phyloP scores from a whole-genome alignment of 345 rosid genomes.

The Eucalyptus curtisii region DNA sequence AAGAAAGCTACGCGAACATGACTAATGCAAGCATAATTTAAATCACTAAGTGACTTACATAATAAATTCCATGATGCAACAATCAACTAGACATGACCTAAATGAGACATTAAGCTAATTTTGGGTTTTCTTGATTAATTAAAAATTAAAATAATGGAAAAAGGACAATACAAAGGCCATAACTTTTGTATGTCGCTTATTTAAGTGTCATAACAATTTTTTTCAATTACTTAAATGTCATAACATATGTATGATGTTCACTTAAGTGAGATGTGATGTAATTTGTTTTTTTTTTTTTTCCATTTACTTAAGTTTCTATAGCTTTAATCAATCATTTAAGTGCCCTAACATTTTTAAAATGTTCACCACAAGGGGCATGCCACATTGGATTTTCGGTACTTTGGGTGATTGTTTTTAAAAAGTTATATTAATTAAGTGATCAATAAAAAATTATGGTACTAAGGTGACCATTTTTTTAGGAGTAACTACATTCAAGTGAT shows the following conservation, averaged over 20 bases:
- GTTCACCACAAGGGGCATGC: rapidly evolving
- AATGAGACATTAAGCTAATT: neutral
- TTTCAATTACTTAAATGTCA: neutral
- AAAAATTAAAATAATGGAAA: no score
- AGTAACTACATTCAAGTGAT: rapidly evolving
- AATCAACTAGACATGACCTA: neutral
- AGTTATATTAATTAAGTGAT: no score
- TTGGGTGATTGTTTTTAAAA: rapidly evolving
- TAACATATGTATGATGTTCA: no score
- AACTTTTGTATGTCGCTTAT: no score
- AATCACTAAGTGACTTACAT: neutral
- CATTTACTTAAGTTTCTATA: no score
- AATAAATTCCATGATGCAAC: neutral
- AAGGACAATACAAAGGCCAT: rapidly evolving
- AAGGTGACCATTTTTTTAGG: no score
- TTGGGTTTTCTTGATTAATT: neutral
- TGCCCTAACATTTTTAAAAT: no score
- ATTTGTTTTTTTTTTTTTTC: no score
- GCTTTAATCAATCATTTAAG: no score
- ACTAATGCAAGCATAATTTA: neutral
- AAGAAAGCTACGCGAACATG: neutral
- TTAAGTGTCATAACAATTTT: rapidly evolving
- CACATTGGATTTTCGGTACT: rapidly evolving
- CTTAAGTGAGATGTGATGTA: neutral
- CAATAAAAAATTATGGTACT: no score